A percentile compares a stretch with the other conserved stretches of the same genome.
Conservation (phyloP, 2,329 filamentous ascomycete genomes). For the Colletotrichum sp. region DNA sequence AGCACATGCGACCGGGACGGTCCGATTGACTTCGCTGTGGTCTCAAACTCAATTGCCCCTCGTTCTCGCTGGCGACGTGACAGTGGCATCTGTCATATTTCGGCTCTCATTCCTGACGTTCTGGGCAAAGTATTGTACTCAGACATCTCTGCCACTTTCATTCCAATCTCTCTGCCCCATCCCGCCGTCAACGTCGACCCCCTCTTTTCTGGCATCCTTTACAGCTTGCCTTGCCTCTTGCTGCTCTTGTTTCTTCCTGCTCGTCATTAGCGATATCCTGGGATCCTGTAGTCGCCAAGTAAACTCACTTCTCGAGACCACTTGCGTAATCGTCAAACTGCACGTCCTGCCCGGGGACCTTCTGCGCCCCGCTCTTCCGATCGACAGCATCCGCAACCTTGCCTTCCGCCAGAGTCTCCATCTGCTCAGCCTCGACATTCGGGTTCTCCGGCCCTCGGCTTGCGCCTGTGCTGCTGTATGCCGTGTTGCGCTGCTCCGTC, state of each 20-base stretch:
- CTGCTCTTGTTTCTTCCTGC: slow-evolving; percentile 27
- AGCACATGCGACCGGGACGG: background rate
- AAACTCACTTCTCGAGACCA: slow-evolving; percentile 24
- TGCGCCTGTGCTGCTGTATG: background rate
- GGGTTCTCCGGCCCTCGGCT: slow-evolving; percentile 18
- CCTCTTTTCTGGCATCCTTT: slow-evolving; percentile 19
- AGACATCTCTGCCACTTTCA: slow-evolving; percentile 10
- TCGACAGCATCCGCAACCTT: slow-evolving; percentile 28
- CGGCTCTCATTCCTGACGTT: background rate
- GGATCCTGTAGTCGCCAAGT: background rate
- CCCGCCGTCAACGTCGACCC: slow-evolving; percentile 24
- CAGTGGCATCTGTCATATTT: background rate
- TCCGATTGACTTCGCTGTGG: background rate
- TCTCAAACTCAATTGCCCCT: background rate
- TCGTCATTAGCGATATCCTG: background rate
- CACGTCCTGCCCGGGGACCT: slow-evolving; percentile 21
- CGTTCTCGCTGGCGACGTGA: background rate
- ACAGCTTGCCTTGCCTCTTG: slow-evolving; percentile 23
- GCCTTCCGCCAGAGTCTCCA: slow-evolving; percentile 27
- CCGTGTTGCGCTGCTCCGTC: slow-evolving; percentile 20
- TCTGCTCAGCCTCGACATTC: slow-evolving; percentile 28
- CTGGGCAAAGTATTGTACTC: background rate
- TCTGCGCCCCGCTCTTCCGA: slow-evolving; percentile 27
- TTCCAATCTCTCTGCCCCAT: background rate
- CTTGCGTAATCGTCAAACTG: slow-evolving; percentile 21